Evolutionary conservation across 1,139 yeast species (phyloP), one percentile per base, ranked within the genome.

Genomic region (Taiozyma onychis): DNA sequence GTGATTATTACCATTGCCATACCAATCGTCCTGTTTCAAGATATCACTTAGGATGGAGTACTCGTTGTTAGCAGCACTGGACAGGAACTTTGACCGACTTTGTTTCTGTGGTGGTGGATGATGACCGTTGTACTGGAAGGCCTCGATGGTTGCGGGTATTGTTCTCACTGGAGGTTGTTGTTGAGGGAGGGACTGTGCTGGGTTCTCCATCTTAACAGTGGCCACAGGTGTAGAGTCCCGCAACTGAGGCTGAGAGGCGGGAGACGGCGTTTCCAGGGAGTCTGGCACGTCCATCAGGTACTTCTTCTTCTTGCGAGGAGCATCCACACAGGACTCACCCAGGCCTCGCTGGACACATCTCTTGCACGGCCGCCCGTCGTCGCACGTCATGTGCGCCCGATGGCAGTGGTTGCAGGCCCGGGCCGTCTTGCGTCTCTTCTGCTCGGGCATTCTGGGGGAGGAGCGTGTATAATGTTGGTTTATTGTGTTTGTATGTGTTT

Each of bases 331-430:
- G 0, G 88, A 74, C n/a, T 71, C 76, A 4, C 76, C 80, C 30
- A 89, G 70, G 0, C 93, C 93, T 58, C 90, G 73, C 44, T 74
- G 76, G 8, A 85, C 66, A 67, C 99, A 93, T 48, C 97, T 69
- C 50, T 76, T 76, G 62, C 99, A 93, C 0, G 99, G 99, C 47
- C 99, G 68, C 32, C 68, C 68, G 26, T 82, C 76, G 58, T 88
- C 96, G 65, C 97, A 90, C 0, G 97, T 86, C 75, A 89, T 80
- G 66, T 90, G 97, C 2, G 95, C 85, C 59, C 81, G 77, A 54
- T 89, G 89, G 64, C 97, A 90, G 67, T 88, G 93, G 44, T 80
- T 79, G 61, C 97, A 90, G 14, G 97, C 97, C 52, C 95, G 73
- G 9, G 83, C 74, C 0, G 91, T 89, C 64, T 88, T 88, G 52